Evolutionary conservation across 352 stramenopile genomes (phyloP).

Genomic region (Phytophthora brassicae): DNA sequence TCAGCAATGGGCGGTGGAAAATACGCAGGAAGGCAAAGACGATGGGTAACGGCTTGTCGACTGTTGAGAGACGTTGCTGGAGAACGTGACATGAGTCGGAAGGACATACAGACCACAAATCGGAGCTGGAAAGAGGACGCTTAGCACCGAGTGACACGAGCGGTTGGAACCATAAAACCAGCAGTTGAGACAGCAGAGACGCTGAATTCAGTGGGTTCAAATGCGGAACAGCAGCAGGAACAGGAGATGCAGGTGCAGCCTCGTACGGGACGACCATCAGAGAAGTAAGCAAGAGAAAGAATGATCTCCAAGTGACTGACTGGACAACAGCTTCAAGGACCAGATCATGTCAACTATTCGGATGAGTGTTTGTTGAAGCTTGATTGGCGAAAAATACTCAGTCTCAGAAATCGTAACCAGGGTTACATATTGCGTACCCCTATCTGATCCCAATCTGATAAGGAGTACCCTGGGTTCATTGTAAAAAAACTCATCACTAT

Average conservation of each 20-base stretch:
- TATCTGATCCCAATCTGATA: no score
- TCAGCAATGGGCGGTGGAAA: conserved; percentile 16
- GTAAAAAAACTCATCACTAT: neutral
- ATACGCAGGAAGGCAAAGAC: conserved; percentile 24
- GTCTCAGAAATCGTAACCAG: no score
- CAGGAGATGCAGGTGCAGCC: conserved; percentile 10
- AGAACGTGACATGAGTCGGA: conserved; percentile 21
- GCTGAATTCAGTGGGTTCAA: conserved; percentile 27
- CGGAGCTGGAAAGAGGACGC: conserved; percentile 19
- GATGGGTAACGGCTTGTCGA: conserved; percentile 22
- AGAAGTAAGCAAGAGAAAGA: no score
- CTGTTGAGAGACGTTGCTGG: conserved; percentile 3
- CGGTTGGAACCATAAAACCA: conserved; percentile 34
- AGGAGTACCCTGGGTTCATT: neutral
- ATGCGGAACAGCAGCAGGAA: neutral
- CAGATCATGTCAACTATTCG: no score
- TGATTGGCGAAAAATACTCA: no score
- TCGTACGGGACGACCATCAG: conserved; percentile 16
- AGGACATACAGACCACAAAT: conserved; percentile 31
- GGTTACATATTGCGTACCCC: no score
- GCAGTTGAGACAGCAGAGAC: conserved; percentile 30
- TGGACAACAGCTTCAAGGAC: no score
- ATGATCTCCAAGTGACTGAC: no score
- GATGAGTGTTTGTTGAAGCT: no score
- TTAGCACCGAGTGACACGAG: conserved; percentile 35